Percentiles rank a stretch among this genome's conserved stretches.
Conservation (phyloP, 176 grass and related monocot species). For the Zea luxurians region DNA sequence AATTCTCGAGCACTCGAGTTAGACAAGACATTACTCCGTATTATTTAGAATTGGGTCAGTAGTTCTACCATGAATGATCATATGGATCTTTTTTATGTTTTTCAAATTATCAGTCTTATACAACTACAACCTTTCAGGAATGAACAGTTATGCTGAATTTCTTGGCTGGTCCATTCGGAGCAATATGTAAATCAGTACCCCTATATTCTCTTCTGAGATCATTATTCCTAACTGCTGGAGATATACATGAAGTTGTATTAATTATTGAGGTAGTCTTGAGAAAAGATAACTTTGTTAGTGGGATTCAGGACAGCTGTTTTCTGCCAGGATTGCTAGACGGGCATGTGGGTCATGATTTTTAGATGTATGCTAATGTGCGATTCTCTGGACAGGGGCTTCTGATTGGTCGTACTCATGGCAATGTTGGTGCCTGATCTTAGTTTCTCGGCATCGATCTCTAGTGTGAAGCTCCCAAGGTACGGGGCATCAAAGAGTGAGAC, state of each 20-base stretch:
- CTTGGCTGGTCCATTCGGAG: background rate
- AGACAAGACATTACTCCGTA: too few relatives aligned
- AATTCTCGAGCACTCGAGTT: background rate
- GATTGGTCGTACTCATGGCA: conserved; percentile 42
- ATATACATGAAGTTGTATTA: background rate
- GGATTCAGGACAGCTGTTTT: conserved; percentile 10
- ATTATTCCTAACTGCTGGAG: background rate
- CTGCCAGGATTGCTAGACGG: conserved; percentile 2
- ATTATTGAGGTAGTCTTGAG: background rate
- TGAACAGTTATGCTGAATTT: conserved; percentile 12
- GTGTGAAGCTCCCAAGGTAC: conserved; percentile 49
- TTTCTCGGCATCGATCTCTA: conserved; percentile 66
- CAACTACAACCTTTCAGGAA: background rate
- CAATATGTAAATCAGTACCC: background rate
- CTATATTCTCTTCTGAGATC: background rate
- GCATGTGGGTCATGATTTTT: background rate
- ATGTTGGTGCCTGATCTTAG: conserved; percentile 67
- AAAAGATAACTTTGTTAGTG: background rate
- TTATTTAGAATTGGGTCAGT: background rate
- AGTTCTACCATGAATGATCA: background rate
- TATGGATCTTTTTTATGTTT: background rate
- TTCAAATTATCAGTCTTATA: background rate
- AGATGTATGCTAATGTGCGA: background rate
- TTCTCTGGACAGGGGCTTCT: conserved; percentile 32
- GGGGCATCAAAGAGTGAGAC: conserved; percentile 27